phyloP scores from a whole-genome alignment of 352 stramenopile species.

The Nothophytophthora sp. region DNA sequence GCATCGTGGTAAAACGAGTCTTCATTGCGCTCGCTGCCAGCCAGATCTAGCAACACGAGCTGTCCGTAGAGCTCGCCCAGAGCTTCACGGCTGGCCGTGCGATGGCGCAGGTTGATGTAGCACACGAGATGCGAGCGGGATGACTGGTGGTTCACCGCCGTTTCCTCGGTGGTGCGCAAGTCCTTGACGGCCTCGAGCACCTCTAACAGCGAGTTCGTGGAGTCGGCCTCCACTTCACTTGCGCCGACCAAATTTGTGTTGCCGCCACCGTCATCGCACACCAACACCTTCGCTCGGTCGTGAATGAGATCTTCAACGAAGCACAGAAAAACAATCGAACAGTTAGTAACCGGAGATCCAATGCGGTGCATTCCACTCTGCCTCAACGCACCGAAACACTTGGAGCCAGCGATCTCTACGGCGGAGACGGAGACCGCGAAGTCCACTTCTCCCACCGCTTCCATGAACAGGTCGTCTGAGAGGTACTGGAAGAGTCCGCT shows the following conservation, averaged over 20 bases:
- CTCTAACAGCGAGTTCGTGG: constrained; percentile 59
- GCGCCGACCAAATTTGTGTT: constrained; percentile 68
- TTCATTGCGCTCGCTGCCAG: constrained; percentile 75
- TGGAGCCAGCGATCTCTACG: constrained; percentile 64
- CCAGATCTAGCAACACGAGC: constrained; percentile 64
- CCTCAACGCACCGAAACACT: constrained; percentile 49
- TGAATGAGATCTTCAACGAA: constrained; percentile 40
- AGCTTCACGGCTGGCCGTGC: constrained; percentile 2
- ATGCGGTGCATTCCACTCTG: background rate
- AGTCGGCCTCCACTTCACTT: constrained; percentile 50
- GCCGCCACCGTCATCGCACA: constrained; percentile 73
- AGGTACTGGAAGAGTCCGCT: constrained; percentile 79
- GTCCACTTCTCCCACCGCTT: constrained; percentile 48
- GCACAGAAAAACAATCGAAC: background rate
- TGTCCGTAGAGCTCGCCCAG: constrained; percentile 43
- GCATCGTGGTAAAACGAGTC: constrained; percentile 82
- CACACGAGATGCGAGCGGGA: constrained; percentile 74
- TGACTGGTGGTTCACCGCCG: constrained; percentile 71
- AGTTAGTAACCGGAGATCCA: background rate
- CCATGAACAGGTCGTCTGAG: constrained; percentile 64
- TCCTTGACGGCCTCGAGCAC: constrained; percentile 66
- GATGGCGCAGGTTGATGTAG: constrained; percentile 54
- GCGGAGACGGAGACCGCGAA: constrained; percentile 51
- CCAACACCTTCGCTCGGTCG: constrained; percentile 53
- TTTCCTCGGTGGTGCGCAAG: constrained; percentile 79